Evolutionary conservation across 352 stramenopile species (phyloP), one percentile per base, ranked within the genome.

Genomic region (Pilasporangium apinafurcum): DNA sequence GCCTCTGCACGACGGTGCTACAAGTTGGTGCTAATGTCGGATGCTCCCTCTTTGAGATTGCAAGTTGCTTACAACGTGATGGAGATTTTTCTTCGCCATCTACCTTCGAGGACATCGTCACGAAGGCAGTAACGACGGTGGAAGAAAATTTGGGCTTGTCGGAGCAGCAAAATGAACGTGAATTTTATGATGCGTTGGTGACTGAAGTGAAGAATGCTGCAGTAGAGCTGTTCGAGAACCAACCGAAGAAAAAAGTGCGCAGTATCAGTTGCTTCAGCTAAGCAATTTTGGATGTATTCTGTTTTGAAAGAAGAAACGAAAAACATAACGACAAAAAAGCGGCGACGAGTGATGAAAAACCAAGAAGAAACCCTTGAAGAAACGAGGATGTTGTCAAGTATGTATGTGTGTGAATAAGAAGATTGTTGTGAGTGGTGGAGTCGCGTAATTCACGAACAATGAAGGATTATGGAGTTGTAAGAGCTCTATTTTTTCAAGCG

Each of bases 1-100:
- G 76, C 50, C 63, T 95, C 35, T 85, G 64, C 56, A 95, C 85
- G 5, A 45, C 57, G 27, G 24, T 95, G 48, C 62, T 95, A 24
- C 60, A 95, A 59, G 68, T 72, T 33, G 83, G 78, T 9, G 83
- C 83, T 3, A 70, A 83, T 22, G 65, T 64, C 5, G 82, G 83
- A n/a, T 91, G 86, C 39, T 94, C 83, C 27, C 52, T 95, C 43
- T 89, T 75, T 25, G 81, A 95, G 58, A 94, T 95, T 30, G 85
- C 67, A 17, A 77, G 57, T 53, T 54, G 80, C 43, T 41, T 95
- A 27, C 77, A 95, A 45, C 81, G 83, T 38, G 78, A 92, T 17
- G 83, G 82, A 12, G 76, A 92, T 45, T 85, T 92, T 26, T 72
- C 74, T 33, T 59, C 63, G 30, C 81, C 83, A 37, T 95, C 83